These are phyloP conservation scores for Rhodotorula sp. DNA, from an alignment of 1,284 basidiomycete genomes.

Conservation along the genomic window DNA sequence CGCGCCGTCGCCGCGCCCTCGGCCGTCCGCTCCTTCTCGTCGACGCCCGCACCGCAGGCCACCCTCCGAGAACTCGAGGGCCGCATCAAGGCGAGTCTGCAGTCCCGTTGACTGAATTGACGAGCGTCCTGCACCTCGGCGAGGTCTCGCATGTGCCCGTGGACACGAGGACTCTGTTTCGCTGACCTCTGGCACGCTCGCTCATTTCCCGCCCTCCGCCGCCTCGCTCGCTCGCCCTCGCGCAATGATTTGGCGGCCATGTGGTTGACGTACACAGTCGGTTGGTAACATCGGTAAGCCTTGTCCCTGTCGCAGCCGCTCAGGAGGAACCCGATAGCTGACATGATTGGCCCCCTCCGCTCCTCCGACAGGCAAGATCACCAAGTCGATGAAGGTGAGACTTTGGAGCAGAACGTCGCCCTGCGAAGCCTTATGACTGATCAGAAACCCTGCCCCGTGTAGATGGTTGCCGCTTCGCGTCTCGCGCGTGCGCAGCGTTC, in stretches of 20 bases:
- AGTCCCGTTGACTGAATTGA: background rate
- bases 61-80: constrained; percentile 96
- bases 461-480: constrained; percentile 87
- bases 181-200: constrained; percentile 3
- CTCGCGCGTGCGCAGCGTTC: constrained; percentile 70
- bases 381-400: constrained; percentile 94
- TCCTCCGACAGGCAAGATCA: constrained; percentile 32
- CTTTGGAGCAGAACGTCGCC: background rate
- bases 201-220: background rate
- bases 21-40: constrained; percentile 58
- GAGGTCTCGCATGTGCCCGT: background rate
- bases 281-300: constrained; percentile 57
- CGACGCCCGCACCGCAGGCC: constrained; percentile 81
- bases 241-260: background rate
- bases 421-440: background rate
- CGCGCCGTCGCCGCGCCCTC: constrained; percentile 54
- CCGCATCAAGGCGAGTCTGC: constrained; percentile 74
- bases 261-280: background rate
- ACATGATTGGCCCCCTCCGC: background rate
- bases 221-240: background rate
- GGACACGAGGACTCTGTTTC: background rate
- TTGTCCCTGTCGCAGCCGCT: background rate
- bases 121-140: background rate
- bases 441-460: too few species aligned
- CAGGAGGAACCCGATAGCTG: background rate